Conservation (phyloP, 2,329 filamentous ascomycete genomes). For the Botrytis byssoidea region DNA sequence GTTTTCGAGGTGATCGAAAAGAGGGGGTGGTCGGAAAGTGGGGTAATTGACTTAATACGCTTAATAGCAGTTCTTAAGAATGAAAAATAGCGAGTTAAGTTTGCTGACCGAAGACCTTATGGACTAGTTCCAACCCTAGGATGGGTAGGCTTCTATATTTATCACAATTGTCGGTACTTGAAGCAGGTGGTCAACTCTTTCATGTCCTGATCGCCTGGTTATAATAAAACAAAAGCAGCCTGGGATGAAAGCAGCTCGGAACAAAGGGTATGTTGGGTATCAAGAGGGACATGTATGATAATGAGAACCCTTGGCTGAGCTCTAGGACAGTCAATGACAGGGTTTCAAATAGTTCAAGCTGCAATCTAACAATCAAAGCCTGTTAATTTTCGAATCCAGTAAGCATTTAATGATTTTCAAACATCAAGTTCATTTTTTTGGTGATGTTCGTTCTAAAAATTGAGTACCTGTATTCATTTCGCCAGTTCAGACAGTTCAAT, state of each 20-base stretch:
- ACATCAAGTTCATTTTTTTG: too few relatives aligned
- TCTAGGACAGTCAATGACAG: neutral
- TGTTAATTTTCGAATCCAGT: neutral
- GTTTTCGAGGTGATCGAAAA: too few relatives aligned
- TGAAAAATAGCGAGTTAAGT: neutral
- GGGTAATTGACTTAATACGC: too few relatives aligned
- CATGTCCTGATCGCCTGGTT: too few relatives aligned
- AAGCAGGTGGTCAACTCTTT: neutral
- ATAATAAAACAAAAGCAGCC: neutral
- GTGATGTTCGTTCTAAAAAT: rapidly evolving
- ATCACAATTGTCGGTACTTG: neutral
- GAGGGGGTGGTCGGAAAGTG: too few relatives aligned
- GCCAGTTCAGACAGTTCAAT: too few relatives aligned
- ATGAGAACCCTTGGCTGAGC: neutral
- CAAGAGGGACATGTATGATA: neutral
- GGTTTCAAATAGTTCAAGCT: neutral
- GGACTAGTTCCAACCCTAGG: neutral
- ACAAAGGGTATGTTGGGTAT: neutral
- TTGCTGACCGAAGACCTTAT: neutral
- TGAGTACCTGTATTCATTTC: neutral
- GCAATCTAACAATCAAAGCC: neutral
- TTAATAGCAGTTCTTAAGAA: neutral
- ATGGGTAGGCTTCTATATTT: neutral
- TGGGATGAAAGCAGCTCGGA: neutral
- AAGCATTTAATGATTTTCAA: neutral